Evolutionary conservation across 208 protist species (phyloP), one percentile per base, ranked within the genome.

Genomic region (Acanthamoeba quina): DNA sequence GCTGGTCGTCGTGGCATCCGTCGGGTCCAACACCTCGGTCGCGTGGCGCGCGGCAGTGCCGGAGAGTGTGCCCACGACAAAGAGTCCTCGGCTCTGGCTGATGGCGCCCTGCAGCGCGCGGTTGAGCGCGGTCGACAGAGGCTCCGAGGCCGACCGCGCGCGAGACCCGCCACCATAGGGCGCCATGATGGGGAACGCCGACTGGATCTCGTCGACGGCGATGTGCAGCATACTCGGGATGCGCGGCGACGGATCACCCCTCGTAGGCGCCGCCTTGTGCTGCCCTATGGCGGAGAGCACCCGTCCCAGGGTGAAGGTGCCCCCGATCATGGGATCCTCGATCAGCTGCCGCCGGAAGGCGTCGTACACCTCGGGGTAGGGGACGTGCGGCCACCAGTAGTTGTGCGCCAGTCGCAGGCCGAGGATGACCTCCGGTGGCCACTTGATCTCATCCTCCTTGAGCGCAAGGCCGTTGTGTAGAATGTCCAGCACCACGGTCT

Each of bases 401-500:
- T 70, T 0, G 64, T n/a, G 64, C 64, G 29, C 64, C 64, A 70
- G 64, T 19, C 64, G 29, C 64, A 70, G 9, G 64, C 64, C 29
- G 29, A 70, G 64, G 64, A 70, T 70, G 64, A 70, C 64, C 29
- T 0, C 29, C 0, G 64, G 64, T 37, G 64, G 64, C 64, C 29
- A 70, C 64, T 70, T 37, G 64, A 10, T n/a, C 64, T 70, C 64
- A 10, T 70, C 29, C 0, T 37, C 64, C 5, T 5, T 10, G n/a
- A 70, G 24, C 19, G 7, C n/a, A 13, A 19, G 6, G 64, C 64
- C 29, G 29, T 70, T 70, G 64, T 70, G 64, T 37, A 17, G 24
- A 17, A 70, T 70, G 62, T 70, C 62, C 3, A 70, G 62, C 62
- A 70, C 62, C 62, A 70, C 62, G 62, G 62, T 70, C 62, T 70